Evolutionary conservation across 176 grass and related monocot genomes (phyloP).

Genomic region (Pontederia crassipes): DNA sequence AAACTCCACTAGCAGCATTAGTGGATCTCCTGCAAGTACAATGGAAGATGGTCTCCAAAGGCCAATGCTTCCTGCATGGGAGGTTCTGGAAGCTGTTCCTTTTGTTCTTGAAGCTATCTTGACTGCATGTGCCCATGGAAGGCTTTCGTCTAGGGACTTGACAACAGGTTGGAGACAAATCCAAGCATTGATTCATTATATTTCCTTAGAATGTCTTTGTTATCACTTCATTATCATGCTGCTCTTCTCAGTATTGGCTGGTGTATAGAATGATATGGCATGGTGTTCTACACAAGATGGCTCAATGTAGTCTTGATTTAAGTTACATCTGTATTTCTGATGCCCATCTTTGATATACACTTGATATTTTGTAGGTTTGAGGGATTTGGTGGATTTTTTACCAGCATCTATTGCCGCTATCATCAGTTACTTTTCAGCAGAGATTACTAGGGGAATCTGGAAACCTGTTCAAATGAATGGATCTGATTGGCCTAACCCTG

Average conservation of each 20-base stretch:
- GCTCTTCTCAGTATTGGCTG: no score
- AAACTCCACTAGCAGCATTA: constrained; percentile 80
- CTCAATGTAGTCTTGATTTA: neutral
- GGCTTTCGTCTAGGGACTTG: constrained; percentile 74
- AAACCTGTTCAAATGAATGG: constrained; percentile 95
- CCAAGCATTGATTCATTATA: neutral
- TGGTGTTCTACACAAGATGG: no score
- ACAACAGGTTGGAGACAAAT: constrained; percentile 49
- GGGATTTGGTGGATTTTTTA: constrained; percentile 89
- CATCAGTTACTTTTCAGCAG: constrained; percentile 89
- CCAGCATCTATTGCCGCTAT: constrained; percentile 92
- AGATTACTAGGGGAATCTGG: constrained; percentile 99
- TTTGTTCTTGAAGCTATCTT: constrained; percentile 99
- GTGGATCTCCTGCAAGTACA: constrained; percentile 51
- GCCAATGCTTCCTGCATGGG: constrained; percentile 92
- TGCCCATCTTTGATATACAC: constrained; percentile 18
- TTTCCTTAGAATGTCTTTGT: neutral
- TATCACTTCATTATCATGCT: no score
- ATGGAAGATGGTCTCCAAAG: constrained; percentile 55
- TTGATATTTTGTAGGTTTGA: constrained; percentile 53
- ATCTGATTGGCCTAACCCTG: constrained; percentile 87
- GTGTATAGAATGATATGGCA: no score
- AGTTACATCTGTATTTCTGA: neutral
- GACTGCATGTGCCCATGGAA: constrained; percentile 91
- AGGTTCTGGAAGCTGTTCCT: constrained; percentile 92